Base-by-base conservation (phyloP, 129 eudicot genomes). In the Artemisia annua region DNA sequence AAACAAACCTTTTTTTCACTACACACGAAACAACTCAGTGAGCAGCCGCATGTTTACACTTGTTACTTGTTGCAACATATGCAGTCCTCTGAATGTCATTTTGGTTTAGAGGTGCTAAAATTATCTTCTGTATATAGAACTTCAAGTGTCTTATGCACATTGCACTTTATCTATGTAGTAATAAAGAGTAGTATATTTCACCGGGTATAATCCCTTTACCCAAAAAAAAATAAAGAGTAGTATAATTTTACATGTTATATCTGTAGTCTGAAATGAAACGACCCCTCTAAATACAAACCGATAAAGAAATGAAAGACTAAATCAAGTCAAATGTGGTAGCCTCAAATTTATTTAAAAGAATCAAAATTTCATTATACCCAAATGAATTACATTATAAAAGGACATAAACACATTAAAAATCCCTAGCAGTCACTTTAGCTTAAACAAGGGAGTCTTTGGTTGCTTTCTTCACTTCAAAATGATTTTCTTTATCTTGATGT, bases 371-470 rank as follows among this genome's bases (percentile, higher is more conserved):
- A 63, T 71, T 65, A 78, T 71, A 63, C 66, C 46, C 61, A 28
- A 71, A 44, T 55, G 72, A 71, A 71, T 78, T 77, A 70, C 75
- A 56, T 69, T 66, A 63, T 69, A 16, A 70, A 69, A 19, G 61
- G 54, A 71, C 30, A 66, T 48, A 71, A 78, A 64, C 60, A 64
- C 68, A 55, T 46, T 71, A 16, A 26, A 63, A 71, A 71, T 44
- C 19, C 73, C 73, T 71, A 78, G 17, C 62, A 55, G 14, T 71
- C 68, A 20, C 74, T 78, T 59, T 71, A 57, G 54, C 79, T 86
- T 73, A 91, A 67, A 83, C 91, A 67, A 80, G 85, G n/a, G 96
- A 88, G 73, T 81, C 83, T 77, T 91, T 88, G 55, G 75, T 66
- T 74, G 75, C 69, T 70, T 87, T 76, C 76, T 76, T 78, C n/a